phyloP scores from a whole-genome alignment of 371 early-diverging fungal genomes.

The Syncephalastrum racemosum region DNA sequence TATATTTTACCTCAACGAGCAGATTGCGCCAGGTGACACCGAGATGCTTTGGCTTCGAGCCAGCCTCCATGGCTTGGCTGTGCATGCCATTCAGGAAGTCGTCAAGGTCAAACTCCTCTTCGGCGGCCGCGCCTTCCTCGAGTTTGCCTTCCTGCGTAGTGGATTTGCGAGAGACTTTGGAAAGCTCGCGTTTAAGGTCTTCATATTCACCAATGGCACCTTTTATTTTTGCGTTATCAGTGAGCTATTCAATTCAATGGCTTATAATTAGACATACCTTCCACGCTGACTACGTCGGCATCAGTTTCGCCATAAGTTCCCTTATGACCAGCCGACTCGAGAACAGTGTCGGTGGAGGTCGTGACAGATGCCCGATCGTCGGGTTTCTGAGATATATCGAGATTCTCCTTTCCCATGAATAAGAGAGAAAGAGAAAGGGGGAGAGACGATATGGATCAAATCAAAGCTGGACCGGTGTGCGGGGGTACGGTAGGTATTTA shows the following conservation, averaged over 20 bases:
- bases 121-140: conserved; percentile 17
- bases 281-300: conserved; percentile 12
- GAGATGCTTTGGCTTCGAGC: conserved; percentile 34
- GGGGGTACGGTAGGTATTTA: too few species aligned
- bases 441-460: too few species aligned
- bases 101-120: conserved; percentile 34
- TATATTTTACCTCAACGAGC: conserved; percentile 32
- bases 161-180: conserved; percentile 22
- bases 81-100: conserved; percentile 27
- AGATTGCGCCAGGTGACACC: conserved; percentile 54
- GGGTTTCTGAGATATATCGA: too few species aligned
- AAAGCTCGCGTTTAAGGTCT: conserved; percentile 34
- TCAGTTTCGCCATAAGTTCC: conserved; percentile 15
- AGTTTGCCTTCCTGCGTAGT: conserved; percentile 12
- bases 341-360: conserved; percentile 5
- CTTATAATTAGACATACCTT: too few species aligned
- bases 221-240: conserved; percentile 3
- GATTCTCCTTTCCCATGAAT: too few species aligned
- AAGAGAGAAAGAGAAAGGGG: too few species aligned
- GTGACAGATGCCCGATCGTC: background rate
- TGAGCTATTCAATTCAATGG: too few species aligned
- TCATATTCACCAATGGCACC: conserved; percentile 38
- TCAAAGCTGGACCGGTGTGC: too few species aligned
- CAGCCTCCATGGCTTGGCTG: conserved; percentile 9
- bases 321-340: conserved; percentile 5